phyloP scores from a whole-genome alignment of 2,329 filamentous ascomycete species.

The Neurospora crassa region DNA sequence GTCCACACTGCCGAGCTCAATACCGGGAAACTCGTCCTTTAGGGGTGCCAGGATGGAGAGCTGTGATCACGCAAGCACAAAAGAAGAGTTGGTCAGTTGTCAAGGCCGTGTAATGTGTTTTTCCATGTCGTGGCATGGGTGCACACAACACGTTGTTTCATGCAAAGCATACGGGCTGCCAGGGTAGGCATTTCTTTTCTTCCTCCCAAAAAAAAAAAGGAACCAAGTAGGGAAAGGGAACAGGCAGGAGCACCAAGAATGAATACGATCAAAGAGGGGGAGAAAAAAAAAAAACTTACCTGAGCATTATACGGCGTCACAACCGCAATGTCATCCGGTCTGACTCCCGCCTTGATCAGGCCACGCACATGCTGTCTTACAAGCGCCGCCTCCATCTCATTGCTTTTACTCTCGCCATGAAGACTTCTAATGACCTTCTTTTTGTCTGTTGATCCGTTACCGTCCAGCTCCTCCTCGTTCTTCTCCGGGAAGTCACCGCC shows the following conservation, averaged over 20 bases:
- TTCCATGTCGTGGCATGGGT: neutral
- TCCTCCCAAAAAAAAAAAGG: neutral
- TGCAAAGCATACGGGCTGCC: neutral
- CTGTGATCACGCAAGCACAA: constrained; percentile 29
- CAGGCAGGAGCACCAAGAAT: constrained; percentile 1
- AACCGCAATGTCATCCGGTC: constrained; percentile 77
- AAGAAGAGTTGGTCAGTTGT: constrained; percentile 5
- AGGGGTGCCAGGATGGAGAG: constrained; percentile 70
- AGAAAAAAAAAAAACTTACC: constrained; percentile 33
- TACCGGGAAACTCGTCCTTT: constrained; percentile 70
- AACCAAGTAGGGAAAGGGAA: neutral
- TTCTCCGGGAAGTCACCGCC: constrained; percentile 85
- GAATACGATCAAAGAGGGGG: constrained; percentile 1
- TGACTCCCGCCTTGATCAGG: constrained; percentile 71
- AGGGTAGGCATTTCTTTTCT: neutral
- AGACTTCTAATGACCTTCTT: constrained; percentile 36
- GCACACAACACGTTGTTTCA: constrained; percentile 6
- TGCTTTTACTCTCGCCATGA: constrained; percentile 66
- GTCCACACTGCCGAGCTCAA: constrained; percentile 94
- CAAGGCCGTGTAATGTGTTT: constrained; percentile 10
- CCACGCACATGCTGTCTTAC: constrained; percentile 68
- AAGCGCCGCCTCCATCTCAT: constrained; percentile 78
- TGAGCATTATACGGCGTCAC: constrained; percentile 96
- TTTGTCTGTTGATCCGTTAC: constrained; percentile 25
- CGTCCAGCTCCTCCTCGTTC: constrained; percentile 52